Percentiles rank a stretch among this genome's conserved stretches.
Evolutionary conservation across 345 rosid species (phyloP).

Genomic region (Eucalyptus curtisii): DNA sequence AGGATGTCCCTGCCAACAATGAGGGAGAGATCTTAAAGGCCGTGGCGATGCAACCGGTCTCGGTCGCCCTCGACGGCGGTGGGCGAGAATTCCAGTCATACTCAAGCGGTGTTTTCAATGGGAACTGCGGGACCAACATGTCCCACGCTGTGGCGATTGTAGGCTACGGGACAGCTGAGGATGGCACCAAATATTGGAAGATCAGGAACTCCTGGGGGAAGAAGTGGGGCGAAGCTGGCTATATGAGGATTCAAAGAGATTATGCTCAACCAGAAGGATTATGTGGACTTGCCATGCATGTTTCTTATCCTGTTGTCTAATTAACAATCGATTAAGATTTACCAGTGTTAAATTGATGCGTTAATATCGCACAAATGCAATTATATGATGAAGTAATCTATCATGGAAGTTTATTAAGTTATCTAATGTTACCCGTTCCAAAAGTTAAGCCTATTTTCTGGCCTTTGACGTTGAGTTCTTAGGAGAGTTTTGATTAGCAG

Average conservation of each 20-base stretch:
- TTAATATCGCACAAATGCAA: neutral
- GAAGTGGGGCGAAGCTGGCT: constrained; percentile 49
- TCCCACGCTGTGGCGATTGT: constrained; percentile 36
- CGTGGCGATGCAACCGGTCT: constrained; percentile 42
- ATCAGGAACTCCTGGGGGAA: constrained; percentile 59
- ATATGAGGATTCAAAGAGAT: constrained; percentile 36
- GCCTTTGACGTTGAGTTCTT: neutral
- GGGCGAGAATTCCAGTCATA: constrained; percentile 18
- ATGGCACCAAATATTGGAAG: constrained; percentile 44
- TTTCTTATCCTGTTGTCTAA: neutral
- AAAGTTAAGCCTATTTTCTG: neutral
- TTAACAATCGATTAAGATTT: neutral
- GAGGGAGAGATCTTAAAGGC: constrained; percentile 34
- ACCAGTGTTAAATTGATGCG: neutral
- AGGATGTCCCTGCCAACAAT: constrained; percentile 24
- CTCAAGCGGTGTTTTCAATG: constrained; percentile 25
- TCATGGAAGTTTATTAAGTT: neutral
- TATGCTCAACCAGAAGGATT: constrained; percentile 25
- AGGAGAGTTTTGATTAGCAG: neutral
- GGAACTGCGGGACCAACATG: constrained; percentile 14
- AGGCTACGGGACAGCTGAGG: constrained; percentile 32
- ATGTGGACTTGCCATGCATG: constrained; percentile 22
- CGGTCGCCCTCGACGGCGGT: constrained; percentile 16
- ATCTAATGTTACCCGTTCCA: neutral
- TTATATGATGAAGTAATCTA: neutral